Conservation (phyloP, 768 basidiomycete genomes). For the Gymnopilus dilepis region DNA sequence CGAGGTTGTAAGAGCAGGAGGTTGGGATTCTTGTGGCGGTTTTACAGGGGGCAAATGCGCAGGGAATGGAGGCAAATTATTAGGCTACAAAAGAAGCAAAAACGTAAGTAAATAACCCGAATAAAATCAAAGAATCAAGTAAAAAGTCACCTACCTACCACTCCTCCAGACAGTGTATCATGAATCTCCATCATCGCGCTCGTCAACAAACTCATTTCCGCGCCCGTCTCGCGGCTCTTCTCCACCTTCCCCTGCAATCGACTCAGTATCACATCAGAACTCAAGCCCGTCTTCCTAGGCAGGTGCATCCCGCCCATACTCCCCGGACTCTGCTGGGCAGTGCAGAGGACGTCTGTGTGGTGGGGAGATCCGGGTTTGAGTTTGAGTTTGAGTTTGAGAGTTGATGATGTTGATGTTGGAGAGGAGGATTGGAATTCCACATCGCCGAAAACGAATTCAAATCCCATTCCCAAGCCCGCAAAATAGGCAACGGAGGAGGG, state of each 20-base stretch:
- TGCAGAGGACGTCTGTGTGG: background rate
- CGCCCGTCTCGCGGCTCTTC: conserved; percentile 92
- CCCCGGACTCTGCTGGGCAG: conserved; percentile 55
- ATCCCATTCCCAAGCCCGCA: background rate
- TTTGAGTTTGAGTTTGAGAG: no score
- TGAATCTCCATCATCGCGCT: conserved; percentile 89
- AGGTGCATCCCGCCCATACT: conserved; percentile 83
- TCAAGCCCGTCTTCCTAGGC: conserved; percentile 85
- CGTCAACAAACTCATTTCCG: conserved; percentile 79
- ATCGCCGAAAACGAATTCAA: background rate
- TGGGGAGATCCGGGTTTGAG: background rate
- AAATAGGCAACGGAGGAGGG: no score
- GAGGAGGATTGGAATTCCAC: background rate
- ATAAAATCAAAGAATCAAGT: conserved; percentile 9
- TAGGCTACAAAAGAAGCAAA: conserved; percentile 49
- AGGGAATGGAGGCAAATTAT: conserved; percentile 67
- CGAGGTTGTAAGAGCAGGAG: conserved; percentile 23
- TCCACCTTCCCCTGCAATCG: conserved; percentile 92
- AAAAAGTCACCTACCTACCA: conserved; percentile 61
- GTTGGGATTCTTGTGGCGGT: conserved; percentile 37
- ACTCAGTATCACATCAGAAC: conserved; percentile 90
- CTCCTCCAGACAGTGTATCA: conserved; percentile 84
- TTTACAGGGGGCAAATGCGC: conserved; percentile 70
- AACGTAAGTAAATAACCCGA: conserved; percentile 1
- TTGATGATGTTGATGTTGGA: no score